These are phyloP conservation scores for Emericellopsis atlantica DNA, from an alignment of 2,329 filamentous ascomycete genomes.

Conservation along the genomic window DNA sequence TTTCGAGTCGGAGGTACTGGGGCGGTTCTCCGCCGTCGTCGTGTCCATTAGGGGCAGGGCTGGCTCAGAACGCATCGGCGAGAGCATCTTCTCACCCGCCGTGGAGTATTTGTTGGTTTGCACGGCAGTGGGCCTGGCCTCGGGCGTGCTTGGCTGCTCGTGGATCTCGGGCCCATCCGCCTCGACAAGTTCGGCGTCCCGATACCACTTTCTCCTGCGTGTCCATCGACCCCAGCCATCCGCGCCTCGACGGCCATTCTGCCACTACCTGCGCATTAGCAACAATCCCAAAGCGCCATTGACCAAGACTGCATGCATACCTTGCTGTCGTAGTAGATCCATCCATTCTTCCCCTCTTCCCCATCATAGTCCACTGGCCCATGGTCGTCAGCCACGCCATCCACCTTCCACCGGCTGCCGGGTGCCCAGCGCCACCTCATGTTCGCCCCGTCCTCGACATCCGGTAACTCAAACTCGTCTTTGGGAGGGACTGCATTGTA, in stretches of 20 bases:
- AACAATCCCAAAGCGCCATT: neutral
- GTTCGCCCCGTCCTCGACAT: constrained; percentile 45
- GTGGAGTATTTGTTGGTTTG: constrained; percentile 4
- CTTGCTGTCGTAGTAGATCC: constrained; percentile 98
- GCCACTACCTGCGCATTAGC: constrained; percentile 51
- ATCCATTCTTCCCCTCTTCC: constrained; percentile 58
- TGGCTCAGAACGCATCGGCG: constrained; percentile 9
- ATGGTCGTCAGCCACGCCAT: constrained; percentile 49
- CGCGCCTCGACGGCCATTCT: constrained; percentile 67
- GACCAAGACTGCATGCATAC: constrained; percentile 28
- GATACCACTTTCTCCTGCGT: constrained; percentile 85
- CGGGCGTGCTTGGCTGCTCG: constrained; percentile 23
- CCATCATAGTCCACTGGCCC: constrained; percentile 36
- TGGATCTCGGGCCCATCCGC: constrained; percentile 22
- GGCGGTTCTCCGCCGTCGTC: constrained; percentile 8
- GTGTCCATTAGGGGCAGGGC: constrained; percentile 8
- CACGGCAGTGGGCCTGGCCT: constrained; percentile 5
- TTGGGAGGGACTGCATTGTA: constrained; percentile 67
- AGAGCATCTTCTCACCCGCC: constrained; percentile 7
- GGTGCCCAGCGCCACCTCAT: constrained; percentile 66
- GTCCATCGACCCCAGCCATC: constrained; percentile 96
- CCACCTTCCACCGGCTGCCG: constrained; percentile 77
- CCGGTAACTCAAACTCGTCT: constrained; percentile 52
- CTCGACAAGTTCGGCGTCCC: constrained; percentile 91
- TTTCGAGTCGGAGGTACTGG: constrained; percentile 7